Conservation (phyloP, 768 basidiomycete genomes). For the Kwoniella heveanensis region DNA sequence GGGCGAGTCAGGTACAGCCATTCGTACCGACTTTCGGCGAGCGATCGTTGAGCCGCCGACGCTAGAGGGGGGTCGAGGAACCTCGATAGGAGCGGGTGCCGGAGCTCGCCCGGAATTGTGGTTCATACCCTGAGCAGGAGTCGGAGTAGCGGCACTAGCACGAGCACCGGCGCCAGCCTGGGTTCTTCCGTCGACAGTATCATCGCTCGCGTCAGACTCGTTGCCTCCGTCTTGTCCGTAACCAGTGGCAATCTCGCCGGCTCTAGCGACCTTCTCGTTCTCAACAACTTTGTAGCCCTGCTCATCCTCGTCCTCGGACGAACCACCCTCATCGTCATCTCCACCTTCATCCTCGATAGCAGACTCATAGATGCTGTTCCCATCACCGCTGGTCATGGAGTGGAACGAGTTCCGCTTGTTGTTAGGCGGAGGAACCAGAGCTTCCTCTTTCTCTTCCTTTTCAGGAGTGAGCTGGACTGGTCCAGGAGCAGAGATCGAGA, state of each 20-base stretch:
- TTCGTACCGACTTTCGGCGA: conserved; percentile 50
- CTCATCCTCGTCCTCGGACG: conserved; percentile 41
- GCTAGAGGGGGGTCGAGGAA: background rate
- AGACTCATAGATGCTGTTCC: conserved; percentile 50
- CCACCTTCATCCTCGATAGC: conserved; percentile 44
- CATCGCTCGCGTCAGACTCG: conserved; percentile 12
- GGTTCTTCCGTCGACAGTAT: conserved; percentile 3
- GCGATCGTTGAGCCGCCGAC: conserved; percentile 18
- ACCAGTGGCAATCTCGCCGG: conserved; percentile 34
- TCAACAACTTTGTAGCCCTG: conserved; percentile 51
- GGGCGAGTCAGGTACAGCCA: conserved; percentile 51
- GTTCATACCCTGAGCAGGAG: background rate
- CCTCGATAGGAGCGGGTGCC: conserved; percentile 5
- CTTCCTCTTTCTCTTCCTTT: conserved; percentile 19
- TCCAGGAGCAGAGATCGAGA: conserved; percentile 50
- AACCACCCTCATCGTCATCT: conserved; percentile 21
- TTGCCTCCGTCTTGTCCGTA: conserved; percentile 1
- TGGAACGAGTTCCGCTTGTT: conserved; percentile 37
- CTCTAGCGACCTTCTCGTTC: conserved; percentile 38
- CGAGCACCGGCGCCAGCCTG: conserved; percentile 1
- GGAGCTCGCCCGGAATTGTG: conserved; percentile 1
- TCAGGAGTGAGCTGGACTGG: conserved; percentile 42
- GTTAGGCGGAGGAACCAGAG: conserved; percentile 20
- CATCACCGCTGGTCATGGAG: conserved; percentile 38
- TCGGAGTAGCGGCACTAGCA: background rate